These are phyloP conservation scores for Benincasa hispida DNA, from an alignment of 306 rosid species.

Conservation along the genomic window DNA sequence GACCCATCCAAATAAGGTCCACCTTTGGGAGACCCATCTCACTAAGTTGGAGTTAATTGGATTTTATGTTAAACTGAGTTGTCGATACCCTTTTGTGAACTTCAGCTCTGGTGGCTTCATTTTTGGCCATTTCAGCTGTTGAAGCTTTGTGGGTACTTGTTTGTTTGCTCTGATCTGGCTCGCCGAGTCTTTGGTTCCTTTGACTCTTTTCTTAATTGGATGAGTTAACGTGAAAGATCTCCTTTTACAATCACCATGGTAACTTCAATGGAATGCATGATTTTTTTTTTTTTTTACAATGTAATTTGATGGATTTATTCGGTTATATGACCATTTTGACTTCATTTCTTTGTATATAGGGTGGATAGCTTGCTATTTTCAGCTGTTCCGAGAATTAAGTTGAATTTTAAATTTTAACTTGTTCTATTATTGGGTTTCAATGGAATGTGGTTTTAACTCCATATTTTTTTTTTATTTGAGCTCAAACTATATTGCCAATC, in stretches of 20 bases:
- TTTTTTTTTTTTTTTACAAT: not conserved
- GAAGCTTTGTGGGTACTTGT: constrained; percentile 7
- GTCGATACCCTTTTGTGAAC: constrained; percentile 39
- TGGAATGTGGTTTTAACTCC: not conserved
- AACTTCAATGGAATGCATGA: constrained; percentile 9
- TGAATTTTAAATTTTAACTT: not conserved
- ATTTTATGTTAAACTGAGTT: too few species aligned
- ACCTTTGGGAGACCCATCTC: too few species aligned
- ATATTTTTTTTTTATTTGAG: not conserved
- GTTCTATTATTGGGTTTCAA: not conserved
- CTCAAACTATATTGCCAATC: not conserved
- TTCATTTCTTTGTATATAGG: not conserved
- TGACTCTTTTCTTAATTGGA: constrained; percentile 49
- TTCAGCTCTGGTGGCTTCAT: constrained; percentile 15
- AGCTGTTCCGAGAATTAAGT: not conserved
- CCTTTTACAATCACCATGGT: constrained; percentile 79
- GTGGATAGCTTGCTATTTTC: not conserved
- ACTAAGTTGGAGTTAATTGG: too few species aligned
- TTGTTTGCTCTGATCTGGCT: constrained; percentile 51
- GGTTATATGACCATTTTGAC: constrained; percentile 18
- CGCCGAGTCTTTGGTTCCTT: constrained; percentile 28
- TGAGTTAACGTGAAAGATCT: constrained; percentile 68
- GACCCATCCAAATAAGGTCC: too few species aligned
- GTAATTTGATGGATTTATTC: constrained; percentile 23
- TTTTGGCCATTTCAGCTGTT: not conserved